Base-by-base conservation (phyloP, 2,329 filamentous ascomycete species). In the Pseudogymnoascus destructans region DNA sequence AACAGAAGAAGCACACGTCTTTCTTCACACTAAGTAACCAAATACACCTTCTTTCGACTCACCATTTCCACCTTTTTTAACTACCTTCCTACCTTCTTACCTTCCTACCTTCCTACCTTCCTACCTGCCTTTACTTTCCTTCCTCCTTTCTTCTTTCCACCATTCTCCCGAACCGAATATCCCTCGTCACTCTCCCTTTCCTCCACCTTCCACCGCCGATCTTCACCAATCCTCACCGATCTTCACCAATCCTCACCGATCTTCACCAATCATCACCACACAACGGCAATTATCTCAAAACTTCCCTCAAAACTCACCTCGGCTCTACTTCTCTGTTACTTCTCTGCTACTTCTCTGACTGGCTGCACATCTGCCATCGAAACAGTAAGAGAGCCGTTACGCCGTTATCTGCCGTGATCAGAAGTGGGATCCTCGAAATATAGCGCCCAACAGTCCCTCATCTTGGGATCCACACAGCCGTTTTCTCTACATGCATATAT, bases 241-340 rank as follows among this genome's bases (percentile, higher is more conserved):
- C 38, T 23, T n/a, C 38, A 42, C 38, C 19, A 40, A 38, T 38
- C 15, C 35, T 38, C 35, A 38, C 35, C 15, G 35, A 38, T 38
- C 35, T 17, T 19, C 35, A 38, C 35, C 15, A 38, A 38, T 19
- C 17, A 17, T 21, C 36, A 40, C 36, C 17, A 30, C 38, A n/a
- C 38, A 13, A 42, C 38, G 38, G 38, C 38, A 42, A 42, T 42
- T 42, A 42, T 42, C 38, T 42, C 38, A 42, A 42, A 42, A 42
- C 38, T 42, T 42, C 38, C 38, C 19, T 42, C 38, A 42, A 42
- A 42, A 42, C 38, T n/a, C 7, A 42, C 38, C 38, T 19, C 38
- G 38, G 38, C 38, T n/a, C 38, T 42, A 42, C 38, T 42, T 42
- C 38, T 42, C 38, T 30, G 9, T 9, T 30, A 30, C 27, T 10